Conservation (phyloP, 2,329 filamentous ascomycete genomes). For the Gnomoniopsis sp. region DNA sequence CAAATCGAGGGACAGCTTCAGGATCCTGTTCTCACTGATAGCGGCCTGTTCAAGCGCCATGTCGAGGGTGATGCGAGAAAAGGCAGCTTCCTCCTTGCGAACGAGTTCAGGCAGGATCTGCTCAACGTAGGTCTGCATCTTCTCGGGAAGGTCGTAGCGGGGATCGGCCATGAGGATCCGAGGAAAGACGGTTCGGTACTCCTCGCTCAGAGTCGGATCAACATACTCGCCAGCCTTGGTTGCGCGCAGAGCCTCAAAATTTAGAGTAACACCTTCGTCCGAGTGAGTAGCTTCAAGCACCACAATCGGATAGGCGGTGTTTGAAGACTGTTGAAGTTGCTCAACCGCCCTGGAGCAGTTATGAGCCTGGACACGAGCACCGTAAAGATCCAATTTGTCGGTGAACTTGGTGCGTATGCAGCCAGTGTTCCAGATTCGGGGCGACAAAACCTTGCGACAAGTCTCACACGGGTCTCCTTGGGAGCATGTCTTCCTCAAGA, state of each 20-base stretch:
- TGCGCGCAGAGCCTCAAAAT: constrained; percentile 39
- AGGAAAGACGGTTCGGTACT: constrained; percentile 30
- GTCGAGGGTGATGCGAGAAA: constrained; percentile 57
- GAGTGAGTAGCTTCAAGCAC: constrained; percentile 58
- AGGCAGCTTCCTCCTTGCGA: constrained; percentile 55
- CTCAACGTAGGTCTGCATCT: constrained; percentile 59
- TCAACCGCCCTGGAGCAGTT: constrained; percentile 59
- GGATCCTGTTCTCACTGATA: constrained; percentile 48
- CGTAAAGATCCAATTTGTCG: constrained; percentile 61
- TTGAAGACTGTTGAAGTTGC: constrained; percentile 46
- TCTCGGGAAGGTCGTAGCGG: constrained; percentile 55
- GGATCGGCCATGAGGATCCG: constrained; percentile 57
- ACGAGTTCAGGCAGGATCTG: constrained; percentile 56
- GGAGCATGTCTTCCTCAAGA: constrained; percentile 65
- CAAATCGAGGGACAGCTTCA: constrained; percentile 58
- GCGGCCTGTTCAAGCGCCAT: constrained; percentile 44
- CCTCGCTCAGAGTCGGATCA: constrained; percentile 33
- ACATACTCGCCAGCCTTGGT: constrained; percentile 28
- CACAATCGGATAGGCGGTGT: constrained; percentile 46
- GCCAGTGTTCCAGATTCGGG: constrained; percentile 62
- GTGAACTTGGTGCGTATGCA: constrained; percentile 61
- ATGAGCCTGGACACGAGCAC: constrained; percentile 61
- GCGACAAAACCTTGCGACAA: constrained; percentile 60
- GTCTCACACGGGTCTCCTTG: constrained; percentile 60
- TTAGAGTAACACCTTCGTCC: constrained; percentile 41